Evolutionary conservation across 768 basidiomycete genomes (phyloP).

Genomic region (Mycena vulgaris): DNA sequence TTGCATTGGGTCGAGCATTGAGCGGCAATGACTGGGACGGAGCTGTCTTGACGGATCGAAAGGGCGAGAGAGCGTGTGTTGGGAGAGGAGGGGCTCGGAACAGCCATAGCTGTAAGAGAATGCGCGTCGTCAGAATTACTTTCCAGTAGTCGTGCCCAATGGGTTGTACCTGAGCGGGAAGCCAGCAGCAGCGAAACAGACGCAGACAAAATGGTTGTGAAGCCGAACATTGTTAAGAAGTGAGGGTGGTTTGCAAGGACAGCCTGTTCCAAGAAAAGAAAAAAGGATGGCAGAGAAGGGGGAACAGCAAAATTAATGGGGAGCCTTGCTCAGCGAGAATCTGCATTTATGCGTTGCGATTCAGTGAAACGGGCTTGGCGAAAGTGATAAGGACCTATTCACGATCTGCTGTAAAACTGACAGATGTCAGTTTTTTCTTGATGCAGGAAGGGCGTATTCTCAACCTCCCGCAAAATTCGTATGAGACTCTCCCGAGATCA

Average conservation of each 20-base stretch:
- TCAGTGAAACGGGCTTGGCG: conserved; percentile 13
- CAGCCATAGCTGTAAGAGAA: conserved; percentile 1
- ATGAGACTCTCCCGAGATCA: background rate
- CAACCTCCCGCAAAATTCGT: too few species aligned
- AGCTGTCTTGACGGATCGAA: background rate
- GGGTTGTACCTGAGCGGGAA: conserved; percentile 19
- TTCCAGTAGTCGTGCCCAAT: background rate
- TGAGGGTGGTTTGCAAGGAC: background rate
- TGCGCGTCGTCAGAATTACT: background rate
- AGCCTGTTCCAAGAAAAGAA: background rate
- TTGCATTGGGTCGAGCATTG: conserved; percentile 15
- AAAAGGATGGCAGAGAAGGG: conserved; percentile 1
- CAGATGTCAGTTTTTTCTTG: background rate
- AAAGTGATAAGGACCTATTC: conserved; percentile 18
- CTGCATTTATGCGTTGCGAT: background rate
- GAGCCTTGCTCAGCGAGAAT: background rate
- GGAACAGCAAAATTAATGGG: background rate
- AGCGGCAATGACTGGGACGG: conserved; percentile 1
- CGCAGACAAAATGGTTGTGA: conserved; percentile 19
- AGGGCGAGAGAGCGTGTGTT: background rate
- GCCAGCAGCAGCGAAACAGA: conserved; percentile 17
- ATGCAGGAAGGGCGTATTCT: background rate
- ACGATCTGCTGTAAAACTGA: background rate
- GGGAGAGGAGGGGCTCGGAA: background rate
- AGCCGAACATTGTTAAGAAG: conserved; percentile 18